A percentile compares a stretch with the other conserved stretches of the same genome.
Conservation (phyloP, 768 basidiomycete species). For the Macrolepiota fuliginosa region DNA sequence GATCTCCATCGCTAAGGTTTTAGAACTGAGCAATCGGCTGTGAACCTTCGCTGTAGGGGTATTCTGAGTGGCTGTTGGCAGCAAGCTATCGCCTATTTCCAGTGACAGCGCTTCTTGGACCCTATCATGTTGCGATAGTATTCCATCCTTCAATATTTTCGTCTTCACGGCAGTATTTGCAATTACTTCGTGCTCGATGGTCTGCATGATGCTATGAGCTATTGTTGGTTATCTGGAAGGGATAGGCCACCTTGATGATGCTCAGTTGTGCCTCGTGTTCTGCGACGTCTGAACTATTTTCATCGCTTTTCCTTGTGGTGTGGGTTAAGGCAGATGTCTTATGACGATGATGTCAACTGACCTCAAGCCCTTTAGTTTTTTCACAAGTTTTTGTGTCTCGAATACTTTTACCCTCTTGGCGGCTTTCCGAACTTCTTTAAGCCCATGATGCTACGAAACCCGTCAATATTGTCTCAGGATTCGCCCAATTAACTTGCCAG, state of each 20-base stretch:
- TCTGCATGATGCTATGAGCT: slow-evolving; percentile 33
- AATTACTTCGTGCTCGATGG: slow-evolving; percentile 53
- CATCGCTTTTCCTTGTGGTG: slow-evolving; percentile 34
- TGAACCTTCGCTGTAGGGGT: slow-evolving; percentile 59
- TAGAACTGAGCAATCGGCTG: slow-evolving; percentile 74
- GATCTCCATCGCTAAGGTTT: slow-evolving; percentile 62
- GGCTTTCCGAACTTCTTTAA: slow-evolving; percentile 70
- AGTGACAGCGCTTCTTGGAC: slow-evolving; percentile 42
- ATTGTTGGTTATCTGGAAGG: slow-evolving; percentile 9
- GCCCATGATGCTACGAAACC: slow-evolving; percentile 61
- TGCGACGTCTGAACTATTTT: slow-evolving; percentile 33
- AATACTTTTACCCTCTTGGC: slow-evolving; percentile 80
- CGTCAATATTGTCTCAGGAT: not conserved
- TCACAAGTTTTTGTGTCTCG: slow-evolving; percentile 81
- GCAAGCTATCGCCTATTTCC: slow-evolving; percentile 38
- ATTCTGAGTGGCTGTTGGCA: slow-evolving; percentile 35
- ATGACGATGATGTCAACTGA: slow-evolving; percentile 24
- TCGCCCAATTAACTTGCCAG: slow-evolving; percentile 39
- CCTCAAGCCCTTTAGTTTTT: slow-evolving; percentile 73
- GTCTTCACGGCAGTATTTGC: slow-evolving; percentile 64
- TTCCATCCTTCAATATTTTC: slow-evolving; percentile 72
- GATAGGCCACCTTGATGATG: slow-evolving; percentile 56
- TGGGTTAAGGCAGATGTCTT: not conserved
- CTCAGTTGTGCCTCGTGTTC: slow-evolving; percentile 61
- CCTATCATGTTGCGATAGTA: slow-evolving; percentile 47